Evolutionary conservation across 2,329 filamentous ascomycete species (phyloP).

Genomic region (Aspergillus novofumigatus): DNA sequence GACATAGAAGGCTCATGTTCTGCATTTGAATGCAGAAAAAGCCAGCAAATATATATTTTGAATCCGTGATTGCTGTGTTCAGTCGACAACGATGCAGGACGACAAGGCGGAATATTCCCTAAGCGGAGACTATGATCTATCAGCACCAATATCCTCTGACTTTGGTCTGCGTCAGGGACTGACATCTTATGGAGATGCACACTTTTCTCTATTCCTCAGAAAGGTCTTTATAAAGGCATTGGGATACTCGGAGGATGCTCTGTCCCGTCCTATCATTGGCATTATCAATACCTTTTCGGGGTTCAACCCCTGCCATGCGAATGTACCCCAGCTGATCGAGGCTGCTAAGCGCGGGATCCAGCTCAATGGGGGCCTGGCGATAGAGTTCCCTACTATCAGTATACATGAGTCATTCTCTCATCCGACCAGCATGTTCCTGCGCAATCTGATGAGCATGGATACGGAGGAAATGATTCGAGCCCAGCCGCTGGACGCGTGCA

Average conservation of each 20-base stretch:
- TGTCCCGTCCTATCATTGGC: constrained; percentile 67
- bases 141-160: constrained; percentile 47
- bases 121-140: constrained; percentile 55
- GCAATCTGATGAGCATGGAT: constrained; percentile 76
- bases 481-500: constrained; percentile 65
- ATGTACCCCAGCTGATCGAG: constrained; percentile 67
- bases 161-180: constrained; percentile 61
- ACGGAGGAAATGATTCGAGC: constrained; percentile 74
- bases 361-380: constrained; percentile 61
- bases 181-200: constrained; percentile 66
- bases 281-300: constrained; percentile 69
- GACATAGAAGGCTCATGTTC: not conserved
- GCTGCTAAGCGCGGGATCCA: constrained; percentile 66
- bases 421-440: constrained; percentile 70
- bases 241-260: constrained; percentile 67
- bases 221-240: constrained; percentile 76
- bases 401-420: constrained; percentile 65
- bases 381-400: constrained; percentile 72
- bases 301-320: constrained; percentile 72
- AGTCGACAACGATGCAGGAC: not conserved
- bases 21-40: not conserved
- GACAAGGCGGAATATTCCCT: not conserved
- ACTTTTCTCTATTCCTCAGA: constrained; percentile 70
- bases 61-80: not conserved
- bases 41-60: not conserved